These are phyloP conservation scores for Cardamine resedifolia DNA, from an alignment of 345 rosid genomes.

Conservation along the genomic window DNA sequence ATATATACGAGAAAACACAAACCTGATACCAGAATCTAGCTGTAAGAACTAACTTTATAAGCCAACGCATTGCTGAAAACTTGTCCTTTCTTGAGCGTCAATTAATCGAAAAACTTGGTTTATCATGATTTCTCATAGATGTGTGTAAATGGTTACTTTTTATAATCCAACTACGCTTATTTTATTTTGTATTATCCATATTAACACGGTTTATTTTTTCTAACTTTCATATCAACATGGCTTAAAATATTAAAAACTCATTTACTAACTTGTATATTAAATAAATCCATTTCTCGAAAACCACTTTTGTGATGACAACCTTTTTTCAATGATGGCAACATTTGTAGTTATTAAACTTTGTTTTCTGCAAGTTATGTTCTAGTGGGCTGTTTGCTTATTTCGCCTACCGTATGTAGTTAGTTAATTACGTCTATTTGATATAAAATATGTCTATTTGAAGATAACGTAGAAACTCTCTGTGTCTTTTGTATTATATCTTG, in stretches of 20 bases:
- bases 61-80: conserved; percentile 37
- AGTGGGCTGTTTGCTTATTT: conserved; percentile 5
- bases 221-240: not conserved
- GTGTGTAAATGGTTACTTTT: conserved; percentile 16
- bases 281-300: not conserved
- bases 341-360: not conserved
- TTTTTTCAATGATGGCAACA: not conserved
- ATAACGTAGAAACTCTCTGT: not conserved
- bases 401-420: not conserved
- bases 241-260: conserved; percentile 7
- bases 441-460: not conserved
- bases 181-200: not conserved
- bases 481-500: not conserved
- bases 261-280: not conserved
- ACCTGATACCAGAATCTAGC: conserved; percentile 31
- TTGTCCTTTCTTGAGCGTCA: conserved; percentile 27
- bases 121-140: conserved; percentile 6
- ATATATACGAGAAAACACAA: conserved; percentile 25
- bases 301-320: not conserved
- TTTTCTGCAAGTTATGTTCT: not conserved
- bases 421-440: not conserved
- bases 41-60: conserved; percentile 9
- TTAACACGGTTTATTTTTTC: not conserved
- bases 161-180: conserved; percentile 4
- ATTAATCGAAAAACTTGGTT: not conserved